Percentiles rank a stretch among this genome's conserved stretches.
These are phyloP conservation scores for Pachysandra terminalis DNA, from an alignment of 164 flowering plant genomes.

Conservation along the genomic window DNA sequence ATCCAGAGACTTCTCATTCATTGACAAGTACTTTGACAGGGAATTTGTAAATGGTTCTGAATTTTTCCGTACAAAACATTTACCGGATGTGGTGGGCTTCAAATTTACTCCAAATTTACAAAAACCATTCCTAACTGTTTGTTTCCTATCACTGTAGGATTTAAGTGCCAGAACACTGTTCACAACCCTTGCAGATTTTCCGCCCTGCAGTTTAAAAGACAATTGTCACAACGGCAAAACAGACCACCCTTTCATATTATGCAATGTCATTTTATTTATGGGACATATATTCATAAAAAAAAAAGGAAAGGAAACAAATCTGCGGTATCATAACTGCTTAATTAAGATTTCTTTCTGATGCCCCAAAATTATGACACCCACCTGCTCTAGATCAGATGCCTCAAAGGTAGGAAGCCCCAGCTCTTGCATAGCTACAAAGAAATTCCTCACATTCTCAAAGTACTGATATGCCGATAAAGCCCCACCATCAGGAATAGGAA, in stretches of 20 bases:
- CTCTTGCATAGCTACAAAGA: constrained; percentile 78
- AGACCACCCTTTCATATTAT: too few species aligned
- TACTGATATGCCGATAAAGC: constrained; percentile 94
- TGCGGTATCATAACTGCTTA: too few species aligned
- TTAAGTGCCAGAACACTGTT: constrained; percentile 83
- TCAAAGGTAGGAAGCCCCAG: constrained; percentile 91
- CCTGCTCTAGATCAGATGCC: constrained; percentile 97
- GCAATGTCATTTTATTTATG: too few species aligned
- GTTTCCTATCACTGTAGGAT: constrained; percentile 87
- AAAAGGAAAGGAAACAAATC: too few species aligned
- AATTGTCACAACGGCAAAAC: too few species aligned
- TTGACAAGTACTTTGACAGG: constrained; percentile 54
- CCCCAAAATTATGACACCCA: constrained; percentile 24
- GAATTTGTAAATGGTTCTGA: constrained; percentile 78
- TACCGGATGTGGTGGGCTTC: constrained; percentile 49
- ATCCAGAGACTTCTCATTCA: constrained; percentile 43
- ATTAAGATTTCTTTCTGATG: neutral
- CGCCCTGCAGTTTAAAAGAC: constrained; percentile 55
- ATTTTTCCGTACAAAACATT: constrained; percentile 65
- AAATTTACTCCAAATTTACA: constrained; percentile 84
- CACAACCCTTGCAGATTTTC: constrained; percentile 79
- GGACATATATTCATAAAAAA: too few species aligned
- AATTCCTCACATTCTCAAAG: constrained; percentile 95
- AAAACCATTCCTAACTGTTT: constrained; percentile 62
- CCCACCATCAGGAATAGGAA: constrained; percentile 82